A percentile compares a stretch with the other conserved stretches of the same genome.
phyloP scores from a whole-genome alignment of 1,284 basidiomycete genomes.

The Pseudozyma pruni region DNA sequence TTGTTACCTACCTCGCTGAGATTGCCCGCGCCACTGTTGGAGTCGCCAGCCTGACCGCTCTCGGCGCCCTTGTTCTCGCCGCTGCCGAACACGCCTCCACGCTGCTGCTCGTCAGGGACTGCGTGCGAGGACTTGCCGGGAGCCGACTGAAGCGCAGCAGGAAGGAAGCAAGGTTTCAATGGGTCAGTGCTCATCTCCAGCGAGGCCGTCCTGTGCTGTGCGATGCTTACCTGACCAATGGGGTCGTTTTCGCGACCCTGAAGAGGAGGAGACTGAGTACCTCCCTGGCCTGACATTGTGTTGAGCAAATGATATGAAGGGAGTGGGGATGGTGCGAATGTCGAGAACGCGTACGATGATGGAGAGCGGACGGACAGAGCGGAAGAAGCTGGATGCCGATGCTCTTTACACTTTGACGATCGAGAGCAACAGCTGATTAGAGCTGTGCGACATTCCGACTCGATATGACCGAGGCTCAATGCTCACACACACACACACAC shows the following conservation, averaged over 20 bases:
- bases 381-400: too few relatives aligned
- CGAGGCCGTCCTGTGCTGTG: neutral
- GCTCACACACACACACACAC: too few relatives aligned
- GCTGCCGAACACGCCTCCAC: constrained; percentile 34
- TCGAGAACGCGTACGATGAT: constrained; percentile 1
- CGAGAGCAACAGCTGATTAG: too few relatives aligned
- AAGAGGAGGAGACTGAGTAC: constrained; percentile 51
- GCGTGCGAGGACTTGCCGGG: constrained; percentile 39
- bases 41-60: constrained; percentile 30
- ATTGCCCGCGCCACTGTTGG: constrained; percentile 15
- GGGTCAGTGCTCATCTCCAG: neutral
- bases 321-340: neutral
- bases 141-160: constrained; percentile 22
- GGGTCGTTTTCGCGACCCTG: constrained; percentile 49
- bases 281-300: constrained; percentile 37
- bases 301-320: neutral
- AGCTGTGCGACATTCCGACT: too few relatives aligned
- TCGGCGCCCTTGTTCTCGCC: constrained; percentile 37
- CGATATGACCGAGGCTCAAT: constrained; percentile 4
- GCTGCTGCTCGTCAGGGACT: constrained; percentile 50
- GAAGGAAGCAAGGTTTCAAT: neutral
- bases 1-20: constrained; percentile 18
- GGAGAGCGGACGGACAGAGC: too few relatives aligned
- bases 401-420: too few relatives aligned
- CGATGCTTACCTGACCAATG: constrained; percentile 45